Evolutionary conservation across 2,329 filamentous ascomycete species (phyloP), one percentile per base, ranked within the genome.

Genomic region (Nigrospora oryzae): DNA sequence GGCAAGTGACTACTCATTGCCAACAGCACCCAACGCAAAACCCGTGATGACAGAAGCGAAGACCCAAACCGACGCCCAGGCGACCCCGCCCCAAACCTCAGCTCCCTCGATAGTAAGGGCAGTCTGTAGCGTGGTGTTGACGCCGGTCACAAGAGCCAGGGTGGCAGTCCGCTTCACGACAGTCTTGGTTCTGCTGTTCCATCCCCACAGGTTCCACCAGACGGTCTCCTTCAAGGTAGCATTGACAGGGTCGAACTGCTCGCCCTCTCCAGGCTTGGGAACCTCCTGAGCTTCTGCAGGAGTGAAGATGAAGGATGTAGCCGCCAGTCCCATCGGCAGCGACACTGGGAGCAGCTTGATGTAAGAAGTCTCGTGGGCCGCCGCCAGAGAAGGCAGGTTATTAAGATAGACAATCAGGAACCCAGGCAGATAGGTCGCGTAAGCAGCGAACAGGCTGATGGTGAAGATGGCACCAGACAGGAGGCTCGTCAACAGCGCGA

Each of bases 61-160:
- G n/a, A 77, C 78, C 89, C 89, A 96, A 33, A 91, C 70, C 17
- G 70, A 69, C 2, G 86, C 81, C 72, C 89, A 97, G 0, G 75
- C 78, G 3, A 72, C 66, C 1, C 89, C 87, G 11, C 90, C 91
- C 1, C 69, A 54, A 4, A 77, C 50, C 55, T 90, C 84, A 11
- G 88, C 79, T 5, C 87, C 85, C 38, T 79, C 71, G 16, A 96
- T 67, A 0, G 81, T 84, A 44, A 81, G 70, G 39, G 73, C 76
- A 19, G 81, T 78, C 57, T 85, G 77, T 36, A 89, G 65, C 46
- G 83, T 80, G 0, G 79, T 79, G 57, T 75, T 74, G 38, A 73
- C 58, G 12, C 70, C 75, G 3, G 80, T 82, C 41, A 82, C 69
- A 42, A 77, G 56, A 47, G 77, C 69, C 40, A 82, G 66, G 6